phyloP scores from a whole-genome alignment of 2,329 filamentous ascomycete genomes.

The Phaeophleospora eucalypticola region DNA sequence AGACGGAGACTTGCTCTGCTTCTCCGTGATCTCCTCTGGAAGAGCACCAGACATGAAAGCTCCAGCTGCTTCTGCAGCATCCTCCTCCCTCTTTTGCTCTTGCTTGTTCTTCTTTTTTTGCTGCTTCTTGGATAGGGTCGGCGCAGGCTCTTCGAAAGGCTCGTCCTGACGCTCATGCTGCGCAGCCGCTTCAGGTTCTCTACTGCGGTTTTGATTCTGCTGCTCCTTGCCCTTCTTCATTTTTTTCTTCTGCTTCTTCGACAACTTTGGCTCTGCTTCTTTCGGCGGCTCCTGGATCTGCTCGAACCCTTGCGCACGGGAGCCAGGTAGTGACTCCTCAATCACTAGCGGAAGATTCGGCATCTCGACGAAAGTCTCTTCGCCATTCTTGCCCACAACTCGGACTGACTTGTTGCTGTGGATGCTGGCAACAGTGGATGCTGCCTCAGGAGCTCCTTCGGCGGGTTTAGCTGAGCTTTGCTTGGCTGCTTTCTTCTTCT shows the following conservation, averaged over 20 bases:
- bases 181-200: too few species aligned
- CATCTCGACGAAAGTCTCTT: background rate
- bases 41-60: slow-evolving; percentile 26
- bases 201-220: too few species aligned
- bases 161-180: too few species aligned
- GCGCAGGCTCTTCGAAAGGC: too few species aligned
- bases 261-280: background rate
- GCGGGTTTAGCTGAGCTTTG: background rate
- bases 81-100: slow-evolving; percentile 1
- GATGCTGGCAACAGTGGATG: background rate
- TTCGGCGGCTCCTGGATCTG: slow-evolving; percentile 1
- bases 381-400: background rate
- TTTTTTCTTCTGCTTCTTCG: slow-evolving; percentile 6
- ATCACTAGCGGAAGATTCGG: background rate
- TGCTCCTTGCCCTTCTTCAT: slow-evolving; percentile 5
- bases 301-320: too few species aligned
- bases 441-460: background rate
- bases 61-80: slow-evolving; percentile 5
- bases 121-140: too few species aligned
- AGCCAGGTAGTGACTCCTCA: background rate
- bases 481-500: too few species aligned
- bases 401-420: background rate
- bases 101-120: slow-evolving; percentile 10
- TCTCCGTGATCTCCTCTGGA: slow-evolving; percentile 1
- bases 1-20: background rate